Base-by-base conservation (phyloP, 2,329 filamentous ascomycete species). In the Paramyrothecium roridum region DNA sequence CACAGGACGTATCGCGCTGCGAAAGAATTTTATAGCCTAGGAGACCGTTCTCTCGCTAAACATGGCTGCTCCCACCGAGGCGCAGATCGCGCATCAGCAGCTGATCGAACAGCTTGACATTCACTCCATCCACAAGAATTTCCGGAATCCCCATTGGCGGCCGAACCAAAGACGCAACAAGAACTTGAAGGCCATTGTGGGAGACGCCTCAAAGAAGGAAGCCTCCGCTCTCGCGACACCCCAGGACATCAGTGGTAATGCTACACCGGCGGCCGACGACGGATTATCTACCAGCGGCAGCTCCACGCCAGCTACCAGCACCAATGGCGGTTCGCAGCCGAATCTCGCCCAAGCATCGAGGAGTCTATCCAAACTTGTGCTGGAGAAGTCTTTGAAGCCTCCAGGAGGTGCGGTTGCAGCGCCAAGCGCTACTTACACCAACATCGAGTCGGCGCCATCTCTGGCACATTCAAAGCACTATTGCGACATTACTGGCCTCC, bases 141-240 rank as follows among this genome's bases (percentile, higher is more conserved):
- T 97, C 80, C 93, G 93, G 72, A 96, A 92, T 70, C 80, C 89
- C 3, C 78, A 85, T 70, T 99, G 95, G 95, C 92, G 90, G 68
- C 91, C 95, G 17, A 91, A 93, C 62, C 89, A 93, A 73, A 92
- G 95, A 52, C 91, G 95, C 73, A 99, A 99, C 84, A 99, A 99
- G 80, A 98, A 96, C 73, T 88, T 98, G 74, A 98, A 98, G 75
- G 91, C 96, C 65, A 95, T 99, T 59, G 82, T 99, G 58, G 89
- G 91, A 57, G 95, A 99, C 67, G 90, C 89, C 13, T 85, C 90
- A 21, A 88, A 91, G 63, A 91, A 89, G 68, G 93, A 98, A 77
- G 91, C 91, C n/a, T 96, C 92, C 3, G 82, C 90, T 37, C 80
- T 93, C 67, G 91, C 89, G 17, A 96, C 84, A 2, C 82, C 91